phyloP scores from a whole-genome alignment of 345 rosid species.

The Pistacia integerrima region DNA sequence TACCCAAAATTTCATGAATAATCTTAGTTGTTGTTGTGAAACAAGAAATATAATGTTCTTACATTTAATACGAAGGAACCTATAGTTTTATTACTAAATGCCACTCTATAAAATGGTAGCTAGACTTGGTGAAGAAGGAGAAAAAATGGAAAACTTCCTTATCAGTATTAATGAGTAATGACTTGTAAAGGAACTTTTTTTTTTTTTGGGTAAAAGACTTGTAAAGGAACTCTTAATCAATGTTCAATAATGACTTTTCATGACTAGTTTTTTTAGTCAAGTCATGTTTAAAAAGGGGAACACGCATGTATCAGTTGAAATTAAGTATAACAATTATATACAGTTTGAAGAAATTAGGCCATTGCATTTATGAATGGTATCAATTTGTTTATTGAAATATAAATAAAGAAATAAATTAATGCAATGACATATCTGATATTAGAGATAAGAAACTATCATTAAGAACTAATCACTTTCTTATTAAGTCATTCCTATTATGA shows the following conservation, averaged over 20 bases:
- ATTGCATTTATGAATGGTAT: not conserved
- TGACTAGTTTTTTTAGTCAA: slow-evolving; percentile 2
- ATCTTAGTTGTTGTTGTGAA: too few species aligned
- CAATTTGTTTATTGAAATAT: not conserved
- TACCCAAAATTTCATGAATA: too few species aligned
- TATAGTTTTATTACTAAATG: not conserved
- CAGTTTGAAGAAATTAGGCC: not conserved
- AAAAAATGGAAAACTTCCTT: not conserved
- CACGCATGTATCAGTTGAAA: not conserved
- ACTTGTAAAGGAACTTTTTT: not conserved
- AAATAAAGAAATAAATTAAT: slow-evolving; percentile 4
- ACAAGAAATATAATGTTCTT: not conserved
- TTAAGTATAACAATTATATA: not conserved
- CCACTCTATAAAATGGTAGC: too few species aligned
- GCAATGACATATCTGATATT: not conserved
- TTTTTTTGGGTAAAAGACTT: too few species aligned
- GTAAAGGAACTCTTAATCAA: not conserved
- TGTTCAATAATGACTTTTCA: not conserved
- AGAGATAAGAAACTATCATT: not conserved
- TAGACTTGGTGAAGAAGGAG: too few species aligned
- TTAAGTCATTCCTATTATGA: not conserved
- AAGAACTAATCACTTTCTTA: not conserved
- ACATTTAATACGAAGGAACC: not conserved
- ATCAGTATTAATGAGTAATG: not conserved
- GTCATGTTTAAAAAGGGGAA: not conserved